Percentiles rank a stretch among this genome's conserved stretches.
Evolutionary conservation across 176 grass and related monocot genomes (phyloP).

Genomic region (Carex parvula): DNA sequence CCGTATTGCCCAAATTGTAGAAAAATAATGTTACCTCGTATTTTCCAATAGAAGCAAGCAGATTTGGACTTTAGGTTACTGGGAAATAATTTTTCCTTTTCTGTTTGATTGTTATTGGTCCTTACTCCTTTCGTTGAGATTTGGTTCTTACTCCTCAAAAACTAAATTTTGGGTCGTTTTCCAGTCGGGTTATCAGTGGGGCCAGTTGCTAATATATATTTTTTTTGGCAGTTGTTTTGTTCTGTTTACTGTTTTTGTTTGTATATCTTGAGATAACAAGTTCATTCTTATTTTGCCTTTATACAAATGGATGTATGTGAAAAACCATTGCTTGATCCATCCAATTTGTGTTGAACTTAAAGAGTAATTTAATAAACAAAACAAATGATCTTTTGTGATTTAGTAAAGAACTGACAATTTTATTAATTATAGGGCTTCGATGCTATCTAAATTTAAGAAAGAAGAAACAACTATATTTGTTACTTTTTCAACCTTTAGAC

Average conservation of each 20-base stretch:
- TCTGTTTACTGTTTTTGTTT: too few species aligned
- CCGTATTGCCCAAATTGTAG: neutral
- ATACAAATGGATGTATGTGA: neutral
- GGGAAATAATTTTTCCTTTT: neutral
- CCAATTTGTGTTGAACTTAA: neutral
- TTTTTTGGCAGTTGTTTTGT: neutral
- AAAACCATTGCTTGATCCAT: neutral
- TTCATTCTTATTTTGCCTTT: neutral
- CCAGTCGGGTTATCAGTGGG: neutral
- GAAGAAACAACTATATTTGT: neutral
- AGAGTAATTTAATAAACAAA: neutral
- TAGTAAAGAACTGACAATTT: neutral
- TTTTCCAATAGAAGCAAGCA: neutral
- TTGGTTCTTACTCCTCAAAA: neutral
- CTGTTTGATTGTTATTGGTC: neutral
- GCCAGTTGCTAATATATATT: neutral
- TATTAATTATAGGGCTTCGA: neutral
- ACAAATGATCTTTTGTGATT: neutral
- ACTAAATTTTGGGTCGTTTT: neutral
- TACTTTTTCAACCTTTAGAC: neutral
- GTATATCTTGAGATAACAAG: too few species aligned
- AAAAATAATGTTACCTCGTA: neutral
- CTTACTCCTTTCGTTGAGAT: neutral
- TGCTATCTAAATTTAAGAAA: neutral
- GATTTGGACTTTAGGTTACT: neutral